phyloP scores from a whole-genome alignment of 148 eudicot species.

The Rhododendron williamsianum region DNA sequence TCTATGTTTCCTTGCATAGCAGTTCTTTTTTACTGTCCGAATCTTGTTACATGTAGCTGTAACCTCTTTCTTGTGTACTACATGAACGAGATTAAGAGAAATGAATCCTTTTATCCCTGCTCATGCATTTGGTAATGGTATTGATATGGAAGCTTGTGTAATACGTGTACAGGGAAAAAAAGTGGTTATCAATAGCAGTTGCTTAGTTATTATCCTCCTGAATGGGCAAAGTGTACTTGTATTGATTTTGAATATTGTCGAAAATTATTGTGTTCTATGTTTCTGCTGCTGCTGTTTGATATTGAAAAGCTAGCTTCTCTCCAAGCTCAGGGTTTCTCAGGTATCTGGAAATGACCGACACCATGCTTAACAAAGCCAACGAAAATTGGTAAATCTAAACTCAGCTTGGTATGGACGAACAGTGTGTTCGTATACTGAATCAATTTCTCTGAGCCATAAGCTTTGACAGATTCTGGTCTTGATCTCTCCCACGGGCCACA shows the following conservation, averaged over 20 bases:
- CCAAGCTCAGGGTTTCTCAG: background rate
- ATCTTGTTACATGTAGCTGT: slow-evolving; percentile 35
- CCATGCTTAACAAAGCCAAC: background rate
- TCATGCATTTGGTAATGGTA: background rate
- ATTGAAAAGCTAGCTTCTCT: background rate
- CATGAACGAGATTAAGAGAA: slow-evolving; percentile 25
- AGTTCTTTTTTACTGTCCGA: slow-evolving; percentile 24
- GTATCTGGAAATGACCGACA: background rate
- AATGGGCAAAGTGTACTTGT: background rate
- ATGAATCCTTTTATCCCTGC: background rate
- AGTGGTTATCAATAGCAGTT: background rate
- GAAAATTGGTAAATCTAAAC: background rate
- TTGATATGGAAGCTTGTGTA: background rate
- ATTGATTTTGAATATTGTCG: slow-evolving; percentile 1
- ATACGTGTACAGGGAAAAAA: background rate
- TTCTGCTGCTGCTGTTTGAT: background rate
- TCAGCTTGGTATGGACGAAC: background rate
- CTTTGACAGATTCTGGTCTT: background rate
- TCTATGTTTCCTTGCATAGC: slow-evolving; percentile 28
- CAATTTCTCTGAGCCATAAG: background rate
- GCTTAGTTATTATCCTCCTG: background rate
- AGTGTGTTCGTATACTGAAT: background rate
- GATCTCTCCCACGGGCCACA: background rate
- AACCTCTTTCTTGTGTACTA: slow-evolving; percentile 22
- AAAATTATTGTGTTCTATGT: background rate